Evolutionary conservation across 106 monocot genomes (phyloP), one percentile per base, ranked within the genome.

Genomic region (Chionographis japonica): DNA sequence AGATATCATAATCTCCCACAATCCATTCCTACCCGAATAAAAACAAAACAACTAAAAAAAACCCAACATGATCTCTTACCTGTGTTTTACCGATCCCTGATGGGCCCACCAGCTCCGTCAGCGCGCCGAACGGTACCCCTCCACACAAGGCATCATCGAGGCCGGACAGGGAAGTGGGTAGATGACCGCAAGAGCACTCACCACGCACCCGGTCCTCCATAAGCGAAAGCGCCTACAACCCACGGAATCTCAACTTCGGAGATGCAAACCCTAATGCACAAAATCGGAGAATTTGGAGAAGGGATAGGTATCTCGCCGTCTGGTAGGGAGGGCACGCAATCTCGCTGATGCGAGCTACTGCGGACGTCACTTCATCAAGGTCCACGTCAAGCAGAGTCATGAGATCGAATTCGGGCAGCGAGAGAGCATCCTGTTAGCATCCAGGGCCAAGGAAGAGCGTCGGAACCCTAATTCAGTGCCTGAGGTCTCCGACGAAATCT

Each of bases 31-130:
- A 46, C 46, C 2, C 0, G 46, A 46, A 46, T 46, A 46, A 46
- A 27, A 35, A 60, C n/a, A 74, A 62, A 17, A 62, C 12, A 3
- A 38, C 49, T 4, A n/a, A 62, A 20, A 40, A 40, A 19, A 59
- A 49, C 42, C 39, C 15, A 12, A 60, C 58, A 2, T 4, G 39
- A 10, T 27, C 38, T 37, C 56, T 63, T 60, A 89, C 95, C 60
- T 95, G 95, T 4, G 89, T 95, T 75, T 95, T 92, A 2, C 95
- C 95, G n/a, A 95, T 86, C 51, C 95, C 95, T 12, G 95, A 89
- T 3, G 95, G 95, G 4, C 95, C 95, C 14, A 95, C 95, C 53
- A 95, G 50, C 74, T 95, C 95, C 15, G 89, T 95, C 61, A 95
- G 67, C 18, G 69, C 73, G 2, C 91, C 91, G 42, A 83, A 80